Conservation (phyloP, 805 yeast species). For the Metschnikowia peoriensis region DNA sequence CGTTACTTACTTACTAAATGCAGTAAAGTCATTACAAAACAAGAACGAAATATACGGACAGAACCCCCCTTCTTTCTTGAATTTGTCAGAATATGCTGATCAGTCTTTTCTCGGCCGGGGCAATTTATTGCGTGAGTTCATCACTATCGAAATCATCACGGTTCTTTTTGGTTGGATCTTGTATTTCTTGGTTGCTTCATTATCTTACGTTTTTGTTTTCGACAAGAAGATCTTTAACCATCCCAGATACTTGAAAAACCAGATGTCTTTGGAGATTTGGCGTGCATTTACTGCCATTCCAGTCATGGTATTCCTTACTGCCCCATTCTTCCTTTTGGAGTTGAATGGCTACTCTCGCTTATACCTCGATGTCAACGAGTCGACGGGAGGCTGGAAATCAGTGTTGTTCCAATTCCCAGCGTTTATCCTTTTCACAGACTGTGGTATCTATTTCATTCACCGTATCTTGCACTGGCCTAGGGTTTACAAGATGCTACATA, state of each 20-base stretch:
- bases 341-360: conserved; percentile 78
- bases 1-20: conserved; percentile 12
- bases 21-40: conserved; percentile 25
- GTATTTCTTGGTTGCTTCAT: conserved; percentile 69
- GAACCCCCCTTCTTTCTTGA: conserved; percentile 60
- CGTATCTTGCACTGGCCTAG: conserved; percentile 91
- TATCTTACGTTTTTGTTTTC: conserved; percentile 77
- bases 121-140: conserved; percentile 65
- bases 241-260: conserved; percentile 93
- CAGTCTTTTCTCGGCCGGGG: conserved; percentile 73
- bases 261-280: conserved; percentile 77
- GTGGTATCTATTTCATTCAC: conserved; percentile 87
- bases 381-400: conserved; percentile 68
- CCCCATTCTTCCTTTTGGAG: conserved; percentile 88
- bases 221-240: conserved; percentile 91
- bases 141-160: conserved; percentile 66
- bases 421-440: conserved; percentile 91
- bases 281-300: conserved; percentile 85
- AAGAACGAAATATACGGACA: conserved; percentile 56
- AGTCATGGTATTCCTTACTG: conserved; percentile 78
- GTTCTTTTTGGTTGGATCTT: conserved; percentile 84
- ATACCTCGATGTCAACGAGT: conserved; percentile 62
- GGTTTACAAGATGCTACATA: conserved; percentile 83
- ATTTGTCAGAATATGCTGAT: conserved; percentile 54
- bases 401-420: conserved; percentile 65